Base-by-base conservation (phyloP, 441 rosid species). In the Caryocar brasiliense region DNA sequence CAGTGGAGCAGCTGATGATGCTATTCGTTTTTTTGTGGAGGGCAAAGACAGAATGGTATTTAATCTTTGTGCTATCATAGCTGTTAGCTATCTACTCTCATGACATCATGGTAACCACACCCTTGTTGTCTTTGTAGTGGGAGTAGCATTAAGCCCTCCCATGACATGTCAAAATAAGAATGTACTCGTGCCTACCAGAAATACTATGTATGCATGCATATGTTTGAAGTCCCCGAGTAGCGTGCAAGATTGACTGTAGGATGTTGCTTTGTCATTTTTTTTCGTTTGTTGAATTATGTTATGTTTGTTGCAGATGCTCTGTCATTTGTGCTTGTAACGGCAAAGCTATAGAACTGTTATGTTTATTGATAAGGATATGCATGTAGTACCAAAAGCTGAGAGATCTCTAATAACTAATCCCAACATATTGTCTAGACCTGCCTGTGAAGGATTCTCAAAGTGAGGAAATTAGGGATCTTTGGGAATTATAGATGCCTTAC, bases 1-100 rank as follows among this genome's bases (percentile, higher is more conserved):
- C 33, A 87, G 82, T 73, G 98, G 91, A 65, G 96, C 94, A 29
- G 98, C 94, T 29, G 98, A 87, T 78, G 84, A 87, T 77, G 95
- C 94, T 24, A 67, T 92, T 36, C 63, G 86, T 20, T 66, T 83
- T 67, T 92, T 87, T 64, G 79, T 51, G 47, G 66, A 59, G 54
- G 57, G 49, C 47, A 59, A 58, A 56, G 54, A 60, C 45, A 41
- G 57, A 59, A 69, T 48, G 73, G 98, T 87, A 78, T 38, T 62
- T 45, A 40, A 33, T 27, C 28, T 11, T 49, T 61, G 52, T 15
- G 3, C 50, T 38, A 43, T 38, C 47, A 20, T 7, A 11, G 46
- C 35, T 19, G 12, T 43, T 56, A 7, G n/a, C n/a, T 33, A 17
- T 52, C 23, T 40, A 14, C 11, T 7, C 29, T 40, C 47, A 26